phyloP scores from a whole-genome alignment of 805 yeast genomes.

The Babjeviella inositovora region DNA sequence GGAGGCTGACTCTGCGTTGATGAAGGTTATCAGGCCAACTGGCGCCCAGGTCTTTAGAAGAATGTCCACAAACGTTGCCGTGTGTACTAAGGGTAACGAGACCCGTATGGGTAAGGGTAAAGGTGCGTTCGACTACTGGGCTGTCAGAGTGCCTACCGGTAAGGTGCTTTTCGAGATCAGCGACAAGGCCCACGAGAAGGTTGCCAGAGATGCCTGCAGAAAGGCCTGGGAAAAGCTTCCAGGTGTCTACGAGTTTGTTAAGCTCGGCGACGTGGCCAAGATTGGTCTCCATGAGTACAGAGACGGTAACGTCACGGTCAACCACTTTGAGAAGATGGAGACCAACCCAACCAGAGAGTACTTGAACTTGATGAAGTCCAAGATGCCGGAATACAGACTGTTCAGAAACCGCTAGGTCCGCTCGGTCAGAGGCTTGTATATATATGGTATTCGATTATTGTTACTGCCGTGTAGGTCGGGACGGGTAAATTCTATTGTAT shows the following conservation, averaged over 20 bases:
- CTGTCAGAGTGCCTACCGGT: conserved; percentile 91
- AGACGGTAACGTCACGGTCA: conserved; percentile 20
- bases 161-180: conserved; percentile 82
- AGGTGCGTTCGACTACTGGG: conserved; percentile 97
- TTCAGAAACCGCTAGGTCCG: conserved; percentile 47
- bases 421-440: not conserved
- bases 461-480: no score
- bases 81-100: conserved; percentile 93
- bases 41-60: conserved; percentile 69
- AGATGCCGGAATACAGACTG: conserved; percentile 34
- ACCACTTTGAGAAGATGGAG: conserved; percentile 37
- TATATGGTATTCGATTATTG: no score
- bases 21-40: conserved; percentile 70
- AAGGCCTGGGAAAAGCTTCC: conserved; percentile 89
- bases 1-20: conserved; percentile 79
- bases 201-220: conserved; percentile 80
- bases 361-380: conserved; percentile 33
- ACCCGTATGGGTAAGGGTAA: conserved; percentile 99
- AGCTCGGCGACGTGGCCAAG: conserved; percentile 46
- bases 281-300: conserved; percentile 45
- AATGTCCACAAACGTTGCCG: conserved; percentile 72
- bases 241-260: conserved; percentile 78
- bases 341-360: conserved; percentile 52
- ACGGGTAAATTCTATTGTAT: no score
- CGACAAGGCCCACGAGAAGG: conserved; percentile 67